Evolutionary conservation across 2,329 filamentous ascomycete species (phyloP), one percentile per base, ranked within the genome.

Genomic region (Pseudocercospora ulei): DNA sequence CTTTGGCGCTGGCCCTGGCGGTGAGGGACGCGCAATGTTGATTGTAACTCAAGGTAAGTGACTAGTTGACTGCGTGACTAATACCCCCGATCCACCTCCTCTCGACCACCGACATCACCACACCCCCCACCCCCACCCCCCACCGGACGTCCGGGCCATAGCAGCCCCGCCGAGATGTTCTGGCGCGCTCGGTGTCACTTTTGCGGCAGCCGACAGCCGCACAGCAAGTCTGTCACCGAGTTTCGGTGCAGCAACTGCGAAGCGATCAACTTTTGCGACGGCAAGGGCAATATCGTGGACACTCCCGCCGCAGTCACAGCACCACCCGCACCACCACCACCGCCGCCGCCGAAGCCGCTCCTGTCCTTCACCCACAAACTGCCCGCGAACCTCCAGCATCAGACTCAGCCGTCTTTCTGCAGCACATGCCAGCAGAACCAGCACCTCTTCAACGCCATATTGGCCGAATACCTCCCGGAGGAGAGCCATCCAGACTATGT

Each of bases 261-360:
- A 54, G 82, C 87, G 11, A 77, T 80, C 43, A 98, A 96, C 62
- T 82, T 84, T 65, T 69, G 95, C 19, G 90, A 98, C 59, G 72
- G 88, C 82, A 76, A 84, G 59, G 88, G 88, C 55, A 78, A 92
- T 35, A 90, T 96, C 49, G 81, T 83, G 39, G 88, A 98, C 61
- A 84, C 87, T 16, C 86, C 84, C 2, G 69, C 78, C 14, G 64
- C 71, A 12, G 73, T 41, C 56, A 50, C 56, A 24, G 52, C 57
- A 19, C 46, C 55, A 12, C 30, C 42, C 5, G 18, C 39, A 7
- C 25, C 23, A 16, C 23, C 16, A 9, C n/a, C 17, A 8, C 23
- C 31, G 9, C 16, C 41, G 11, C 9, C 11, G 3, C 37, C 34
- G 8, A 41, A 29, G 17, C 27, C 13, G 17, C 16, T 26, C 57